phyloP scores from a whole-genome alignment of 306 rosid genomes.

The Luffa acutangula region DNA sequence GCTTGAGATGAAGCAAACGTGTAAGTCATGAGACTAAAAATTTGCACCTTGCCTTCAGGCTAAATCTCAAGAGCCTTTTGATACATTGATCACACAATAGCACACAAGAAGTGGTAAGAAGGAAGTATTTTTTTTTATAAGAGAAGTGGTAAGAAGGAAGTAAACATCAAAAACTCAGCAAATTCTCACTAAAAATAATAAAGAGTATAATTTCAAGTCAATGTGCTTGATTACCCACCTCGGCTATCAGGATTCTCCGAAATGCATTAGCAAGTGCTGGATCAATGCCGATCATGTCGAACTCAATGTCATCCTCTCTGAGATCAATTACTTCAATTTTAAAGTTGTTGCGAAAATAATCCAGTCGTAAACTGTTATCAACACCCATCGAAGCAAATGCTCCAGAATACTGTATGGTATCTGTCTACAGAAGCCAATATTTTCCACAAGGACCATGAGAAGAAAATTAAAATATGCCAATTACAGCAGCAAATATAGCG shows the following conservation, averaged over 20 bases:
- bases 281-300: slow-evolving; percentile 93
- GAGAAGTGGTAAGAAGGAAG: neutral
- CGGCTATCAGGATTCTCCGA: slow-evolving; percentile 85
- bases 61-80: neutral
- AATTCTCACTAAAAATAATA: neutral
- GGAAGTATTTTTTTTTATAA: no score
- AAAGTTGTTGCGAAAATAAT: slow-evolving; percentile 53
- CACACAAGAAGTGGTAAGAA: neutral
- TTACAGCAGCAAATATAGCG: neutral
- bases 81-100: neutral
- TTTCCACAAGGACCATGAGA: neutral
- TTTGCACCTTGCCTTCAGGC: neutral
- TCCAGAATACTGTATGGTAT: slow-evolving; percentile 72
- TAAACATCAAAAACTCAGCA: neutral
- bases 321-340: slow-evolving; percentile 60
- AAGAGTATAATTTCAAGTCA: neutral
- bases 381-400: slow-evolving; percentile 60
- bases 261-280: slow-evolving; percentile 90
- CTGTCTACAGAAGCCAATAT: slow-evolving; percentile 54
- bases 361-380: slow-evolving; percentile 57
- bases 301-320: slow-evolving; percentile 55
- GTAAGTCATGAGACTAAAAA: neutral
- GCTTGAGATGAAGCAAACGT: neutral
- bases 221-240: slow-evolving; percentile 33
- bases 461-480: neutral